phyloP scores from a whole-genome alignment of 208 protist species.

The Crithidia sp. region DNA sequence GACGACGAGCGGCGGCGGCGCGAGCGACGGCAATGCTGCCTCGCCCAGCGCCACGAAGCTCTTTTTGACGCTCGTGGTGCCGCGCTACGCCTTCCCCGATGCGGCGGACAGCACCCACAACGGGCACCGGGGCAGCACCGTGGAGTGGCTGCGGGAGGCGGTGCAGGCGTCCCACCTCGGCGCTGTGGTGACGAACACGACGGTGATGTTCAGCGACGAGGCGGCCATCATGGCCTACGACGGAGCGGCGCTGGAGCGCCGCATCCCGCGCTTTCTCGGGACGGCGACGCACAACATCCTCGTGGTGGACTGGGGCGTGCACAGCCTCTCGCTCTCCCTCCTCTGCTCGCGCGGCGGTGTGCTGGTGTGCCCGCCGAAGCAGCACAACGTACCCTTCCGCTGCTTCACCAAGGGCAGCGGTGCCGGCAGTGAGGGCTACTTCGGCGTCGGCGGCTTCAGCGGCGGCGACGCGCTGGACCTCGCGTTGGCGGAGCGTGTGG shows the following conservation, averaged over 20 bases:
- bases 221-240: constrained; percentile 66
- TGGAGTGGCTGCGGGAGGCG: constrained; percentile 76
- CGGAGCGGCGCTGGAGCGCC: constrained; percentile 30
- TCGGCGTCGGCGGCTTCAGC: constrained; percentile 20
- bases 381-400: constrained; percentile 37
- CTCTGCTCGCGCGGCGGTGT: constrained; percentile 59
- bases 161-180: constrained; percentile 67
- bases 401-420: constrained; percentile 35
- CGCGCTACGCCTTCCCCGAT: constrained; percentile 71
- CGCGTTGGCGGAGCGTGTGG: constrained; percentile 70
- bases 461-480: constrained; percentile 78
- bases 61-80: constrained; percentile 79
- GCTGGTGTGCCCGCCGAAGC: constrained; percentile 36
- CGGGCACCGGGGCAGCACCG: constrained; percentile 15
- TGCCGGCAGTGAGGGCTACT: constrained; percentile 28
- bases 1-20: constrained; percentile 5
- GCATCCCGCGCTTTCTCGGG: constrained; percentile 31
- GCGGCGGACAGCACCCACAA: constrained; percentile 13
- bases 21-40: neutral
- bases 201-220: constrained; percentile 81
- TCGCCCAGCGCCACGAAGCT: constrained; percentile 27
- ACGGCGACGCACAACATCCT: constrained; percentile 51
- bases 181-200: constrained; percentile 45
- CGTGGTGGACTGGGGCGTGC: constrained; percentile 85
- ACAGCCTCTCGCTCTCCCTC: constrained; percentile 61